Base-by-base conservation (phyloP, 1,284 basidiomycete genomes). In the Apiotrichum laibachii region DNA sequence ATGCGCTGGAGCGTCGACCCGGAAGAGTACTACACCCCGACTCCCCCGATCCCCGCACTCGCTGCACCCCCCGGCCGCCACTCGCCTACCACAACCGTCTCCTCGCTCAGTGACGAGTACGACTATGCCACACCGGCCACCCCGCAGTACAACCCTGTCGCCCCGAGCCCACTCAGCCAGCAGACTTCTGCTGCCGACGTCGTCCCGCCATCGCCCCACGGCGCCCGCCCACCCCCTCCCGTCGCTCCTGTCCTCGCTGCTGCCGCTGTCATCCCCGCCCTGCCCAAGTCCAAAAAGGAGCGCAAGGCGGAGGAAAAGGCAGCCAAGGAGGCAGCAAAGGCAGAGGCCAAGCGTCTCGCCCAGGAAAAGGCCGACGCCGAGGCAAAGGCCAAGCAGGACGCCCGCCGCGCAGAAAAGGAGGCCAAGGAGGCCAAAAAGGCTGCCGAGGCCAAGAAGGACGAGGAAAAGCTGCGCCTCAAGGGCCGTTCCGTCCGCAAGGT, bases 281-380 rank as follows among this genome's bases (percentile, higher is more conserved):
- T 72, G 72, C 57, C n/a, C 55, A 75, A 90, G 72, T 86, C 90
- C 74, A 90, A 89, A 78, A 85, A 86, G 66, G 86, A 90, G 66
- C 79, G 92, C 33, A 83, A 71, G 56, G 67, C 63, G 13, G 64
- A 66, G 42, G 51, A 40, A 3, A 22, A 40, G 21, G 65, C 63
- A 2, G 56, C 57, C 19, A 62, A 65, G 56, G 15, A 43, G 13
- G 51, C 53, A 12, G 49, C 55, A 47, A 66, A 69, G 56, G 64
- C 59, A 5, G 60, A 61, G 35, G 37, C 37, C 37, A 37, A 16
- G 55, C 48, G 22, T 44, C 59, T 54, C 49, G 56, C 58, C 43
- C 55, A 59, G 51, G 60, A 60, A 45, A 64, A 65, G 62, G 61
- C 61, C 19, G 56, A 58, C 46, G 49, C 34, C 13, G 54, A 62